Percentiles rank a stretch among this genome's conserved stretches.
These are phyloP conservation scores for Lichtheimia ornata DNA, from an alignment of 371 early-diverging fungal species.

Conservation along the genomic window DNA sequence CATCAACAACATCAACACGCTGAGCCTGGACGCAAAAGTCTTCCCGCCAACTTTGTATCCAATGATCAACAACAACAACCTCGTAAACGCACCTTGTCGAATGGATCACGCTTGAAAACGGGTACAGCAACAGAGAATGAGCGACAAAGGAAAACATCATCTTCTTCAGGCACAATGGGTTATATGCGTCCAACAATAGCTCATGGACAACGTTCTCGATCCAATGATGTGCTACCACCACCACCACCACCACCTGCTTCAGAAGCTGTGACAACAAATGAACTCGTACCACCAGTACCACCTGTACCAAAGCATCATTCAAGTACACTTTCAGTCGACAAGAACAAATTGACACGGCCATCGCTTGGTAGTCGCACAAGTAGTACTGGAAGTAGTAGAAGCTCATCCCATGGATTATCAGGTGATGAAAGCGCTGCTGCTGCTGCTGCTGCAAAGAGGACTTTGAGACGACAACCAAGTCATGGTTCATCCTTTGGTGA, in stretches of 20 bases:
- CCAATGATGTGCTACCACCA: neutral
- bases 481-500: conserved; percentile 13
- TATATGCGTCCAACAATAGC: neutral
- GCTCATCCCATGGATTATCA: conserved; percentile 5
- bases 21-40: conserved; percentile 16
- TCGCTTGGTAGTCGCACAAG: neutral
- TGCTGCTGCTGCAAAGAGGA: neutral
- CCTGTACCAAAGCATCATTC: conserved; percentile 20
- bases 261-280: neutral
- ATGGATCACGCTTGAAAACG: neutral
- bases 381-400: conserved; percentile 15
- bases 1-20: conserved; percentile 1
- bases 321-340: neutral
- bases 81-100: neutral
- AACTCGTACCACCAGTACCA: conserved; percentile 19
- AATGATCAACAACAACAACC: neutral
- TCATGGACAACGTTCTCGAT: neutral
- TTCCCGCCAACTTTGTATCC: conserved; percentile 18
- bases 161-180: neutral
- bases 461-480: conserved; percentile 9
- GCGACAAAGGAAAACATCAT: too few species aligned
- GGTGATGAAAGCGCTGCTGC: conserved; percentile 1
- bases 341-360: conserved; percentile 1
- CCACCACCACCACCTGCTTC: neutral
- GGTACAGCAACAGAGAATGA: too few species aligned